These are phyloP conservation scores for Aphanoascus verrucosus DNA, from an alignment of 2,329 filamentous ascomycete species.

Conservation along the genomic window DNA sequence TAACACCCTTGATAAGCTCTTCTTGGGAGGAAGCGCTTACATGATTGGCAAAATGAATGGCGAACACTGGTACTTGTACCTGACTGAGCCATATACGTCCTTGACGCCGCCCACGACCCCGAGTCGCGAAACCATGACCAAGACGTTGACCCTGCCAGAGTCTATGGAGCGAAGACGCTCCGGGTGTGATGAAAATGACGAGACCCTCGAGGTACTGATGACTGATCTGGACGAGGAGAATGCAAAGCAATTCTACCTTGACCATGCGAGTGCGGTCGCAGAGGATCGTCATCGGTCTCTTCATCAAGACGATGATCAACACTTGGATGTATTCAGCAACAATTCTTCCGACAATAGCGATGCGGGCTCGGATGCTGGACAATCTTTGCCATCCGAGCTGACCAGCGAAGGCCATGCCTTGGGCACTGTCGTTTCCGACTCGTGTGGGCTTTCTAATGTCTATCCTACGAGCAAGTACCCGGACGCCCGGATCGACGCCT, in stretches of 20 bases:
- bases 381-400: constrained; percentile 56
- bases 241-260: constrained; percentile 59
- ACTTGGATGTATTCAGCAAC: constrained; percentile 64
- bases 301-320: constrained; percentile 54
- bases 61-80: constrained; percentile 97
- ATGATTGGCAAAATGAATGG: constrained; percentile 99
- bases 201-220: constrained; percentile 55
- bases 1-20: constrained; percentile 80
- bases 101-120: constrained; percentile 78
- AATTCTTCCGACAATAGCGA: constrained; percentile 53
- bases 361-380: constrained; percentile 41
- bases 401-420: constrained; percentile 90
- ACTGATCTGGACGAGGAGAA: constrained; percentile 57
- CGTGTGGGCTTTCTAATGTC: constrained; percentile 76
- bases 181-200: constrained; percentile 33
- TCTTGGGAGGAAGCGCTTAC: constrained; percentile 86
- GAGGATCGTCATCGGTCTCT: constrained; percentile 66
- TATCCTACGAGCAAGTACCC: constrained; percentile 82
- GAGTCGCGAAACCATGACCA: constrained; percentile 45
- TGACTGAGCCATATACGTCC: constrained; percentile 71
- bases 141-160: constrained; percentile 46
- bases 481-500: constrained; percentile 86
- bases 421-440: constrained; percentile 82
- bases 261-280: constrained; percentile 81
- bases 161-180: constrained; percentile 16